phyloP scores from a whole-genome alignment of 78 protist species.

The Speleostelium caveatum region DNA sequence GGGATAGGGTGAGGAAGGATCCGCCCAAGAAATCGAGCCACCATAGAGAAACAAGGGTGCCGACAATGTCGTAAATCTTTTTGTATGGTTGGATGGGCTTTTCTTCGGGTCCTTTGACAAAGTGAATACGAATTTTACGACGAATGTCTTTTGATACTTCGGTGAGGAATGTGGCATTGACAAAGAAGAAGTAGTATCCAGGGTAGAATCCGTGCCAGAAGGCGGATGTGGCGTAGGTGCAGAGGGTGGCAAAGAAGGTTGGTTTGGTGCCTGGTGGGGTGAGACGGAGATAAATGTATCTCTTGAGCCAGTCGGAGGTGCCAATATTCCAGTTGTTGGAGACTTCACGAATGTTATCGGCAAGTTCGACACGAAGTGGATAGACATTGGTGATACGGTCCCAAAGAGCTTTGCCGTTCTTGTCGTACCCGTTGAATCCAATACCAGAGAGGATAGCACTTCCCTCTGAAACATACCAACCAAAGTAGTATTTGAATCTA shows the following conservation, averaged over 20 bases:
- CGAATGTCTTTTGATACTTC: constrained; percentile 81
- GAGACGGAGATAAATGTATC: constrained; percentile 75
- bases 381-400: constrained; percentile 72
- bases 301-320: constrained; percentile 81
- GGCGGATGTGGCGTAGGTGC: constrained; percentile 80
- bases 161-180: constrained; percentile 52
- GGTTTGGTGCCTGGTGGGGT: constrained; percentile 74
- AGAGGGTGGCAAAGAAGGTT: constrained; percentile 40
- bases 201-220: constrained; percentile 92
- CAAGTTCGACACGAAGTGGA: constrained; percentile 68
- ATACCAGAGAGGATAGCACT: constrained; percentile 62
- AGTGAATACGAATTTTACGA: constrained; percentile 74
- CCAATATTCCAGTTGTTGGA: constrained; percentile 83
- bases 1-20: constrained; percentile 17
- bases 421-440: constrained; percentile 71
- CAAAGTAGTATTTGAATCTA: constrained; percentile 85
- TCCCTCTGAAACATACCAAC: constrained; percentile 85
- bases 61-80: constrained; percentile 57
- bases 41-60: constrained; percentile 42
- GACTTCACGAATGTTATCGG: constrained; percentile 60
- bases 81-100: constrained; percentile 46
- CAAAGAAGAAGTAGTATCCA: constrained; percentile 82
- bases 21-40: constrained; percentile 67
- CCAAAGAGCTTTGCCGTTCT: constrained; percentile 31
- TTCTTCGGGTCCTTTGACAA: constrained; percentile 25